Evolutionary conservation across 2,329 filamentous ascomycete genomes (phyloP).

Genomic region (Calonectria fujianensis): DNA sequence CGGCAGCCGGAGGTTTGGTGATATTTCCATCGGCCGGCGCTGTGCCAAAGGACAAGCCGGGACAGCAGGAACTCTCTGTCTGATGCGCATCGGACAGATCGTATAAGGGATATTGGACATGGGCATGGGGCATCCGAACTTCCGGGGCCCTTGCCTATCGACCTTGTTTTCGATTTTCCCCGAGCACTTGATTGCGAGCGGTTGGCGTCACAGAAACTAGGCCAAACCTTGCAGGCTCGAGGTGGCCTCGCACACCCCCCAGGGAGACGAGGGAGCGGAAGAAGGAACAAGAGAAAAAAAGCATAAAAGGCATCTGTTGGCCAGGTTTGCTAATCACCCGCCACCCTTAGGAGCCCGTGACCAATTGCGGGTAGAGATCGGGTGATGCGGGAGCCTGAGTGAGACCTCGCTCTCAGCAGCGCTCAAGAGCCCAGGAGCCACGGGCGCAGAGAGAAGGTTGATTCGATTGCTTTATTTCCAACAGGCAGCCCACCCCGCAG

Average conservation of each 20-base stretch:
- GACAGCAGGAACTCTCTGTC: slow-evolving; percentile 13
- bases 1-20: neutral
- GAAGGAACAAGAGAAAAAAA: slow-evolving; percentile 4
- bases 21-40: neutral
- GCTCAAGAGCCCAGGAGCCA: neutral
- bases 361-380: slow-evolving; percentile 27
- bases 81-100: slow-evolving; percentile 20
- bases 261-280: neutral
- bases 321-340: slow-evolving; percentile 14
- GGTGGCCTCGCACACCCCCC: slow-evolving; percentile 10
- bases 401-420: slow-evolving; percentile 16
- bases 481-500: neutral
- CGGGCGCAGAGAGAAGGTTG: neutral
- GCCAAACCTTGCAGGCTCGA: slow-evolving; percentile 16
- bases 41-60: neutral
- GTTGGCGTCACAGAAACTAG: slow-evolving; percentile 14
- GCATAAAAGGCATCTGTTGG: slow-evolving; percentile 13
- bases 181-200: slow-evolving; percentile 17
- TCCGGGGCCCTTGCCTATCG: slow-evolving; percentile 12
- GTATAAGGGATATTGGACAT: slow-evolving; percentile 26
- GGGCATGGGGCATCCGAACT: slow-evolving; percentile 17
- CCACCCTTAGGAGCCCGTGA: slow-evolving; percentile 7
- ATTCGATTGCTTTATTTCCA: neutral
- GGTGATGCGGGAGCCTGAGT: slow-evolving; percentile 20
- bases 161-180: slow-evolving; percentile 3